Evolutionary conservation across 2,329 filamentous ascomycete species (phyloP).

Genomic region (Penicillium sclerotiorum): DNA sequence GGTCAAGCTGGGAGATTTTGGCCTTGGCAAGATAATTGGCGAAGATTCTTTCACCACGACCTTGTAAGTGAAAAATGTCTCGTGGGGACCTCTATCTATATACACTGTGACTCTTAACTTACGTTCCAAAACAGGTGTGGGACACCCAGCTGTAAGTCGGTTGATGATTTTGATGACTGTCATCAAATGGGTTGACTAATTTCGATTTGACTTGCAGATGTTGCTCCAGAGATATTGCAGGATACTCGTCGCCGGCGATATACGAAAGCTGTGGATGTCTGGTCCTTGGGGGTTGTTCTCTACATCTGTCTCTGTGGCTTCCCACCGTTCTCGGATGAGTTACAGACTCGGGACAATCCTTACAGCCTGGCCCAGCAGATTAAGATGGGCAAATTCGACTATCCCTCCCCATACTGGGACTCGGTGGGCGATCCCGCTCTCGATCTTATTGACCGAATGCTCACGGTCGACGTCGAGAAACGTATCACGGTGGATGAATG

Average conservation of each 20-base stretch:
- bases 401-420: constrained; percentile 96
- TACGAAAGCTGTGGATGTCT: constrained; percentile 91
- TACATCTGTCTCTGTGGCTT: constrained; percentile 98
- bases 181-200: not conserved
- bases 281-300: constrained; percentile 95
- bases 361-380: constrained; percentile 89
- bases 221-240: constrained; percentile 91
- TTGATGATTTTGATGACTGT: not conserved
- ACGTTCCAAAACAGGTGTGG: constrained; percentile 61
- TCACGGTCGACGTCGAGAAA: constrained; percentile 81
- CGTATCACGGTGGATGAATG: constrained; percentile 90
- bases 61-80: constrained; percentile 56
- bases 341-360: constrained; percentile 78
- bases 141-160: constrained; percentile 76
- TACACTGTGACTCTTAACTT: not conserved
- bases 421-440: constrained; percentile 82
- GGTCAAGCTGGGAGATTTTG: constrained; percentile 94
- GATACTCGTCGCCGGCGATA: constrained; percentile 82
- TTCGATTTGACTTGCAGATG: constrained; percentile 59
- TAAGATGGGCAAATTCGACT: constrained; percentile 84
- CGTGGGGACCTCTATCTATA: too few relatives aligned
- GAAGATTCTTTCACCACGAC: constrained; percentile 98
- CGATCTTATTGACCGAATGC: constrained; percentile 92
- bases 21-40: constrained; percentile 95
- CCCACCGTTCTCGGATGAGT: constrained; percentile 93